Evolutionary conservation across 2,329 filamentous ascomycete genomes (phyloP), one percentile per base, ranked within the genome.

Genomic region (Stemphylium vesicarium): DNA sequence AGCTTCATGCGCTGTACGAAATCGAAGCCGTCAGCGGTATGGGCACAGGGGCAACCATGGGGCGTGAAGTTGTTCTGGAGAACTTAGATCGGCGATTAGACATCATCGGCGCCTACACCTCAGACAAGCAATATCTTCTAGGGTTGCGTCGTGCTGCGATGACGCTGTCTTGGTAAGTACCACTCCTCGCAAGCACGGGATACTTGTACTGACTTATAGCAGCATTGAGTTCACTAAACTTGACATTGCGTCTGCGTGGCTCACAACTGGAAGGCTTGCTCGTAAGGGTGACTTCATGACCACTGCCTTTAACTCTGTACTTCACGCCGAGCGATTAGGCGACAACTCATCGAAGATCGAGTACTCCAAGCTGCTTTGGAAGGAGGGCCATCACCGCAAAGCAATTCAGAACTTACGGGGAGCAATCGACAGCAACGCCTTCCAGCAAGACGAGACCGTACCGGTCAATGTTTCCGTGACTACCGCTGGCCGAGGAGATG

Each of bases 121-220:
- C 88, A 47, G 93, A 99, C 72, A 99, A 99, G 73, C 94, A 97
- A 71, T 98, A 96, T 71, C 78, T 99, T 9, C 81, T 99, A 24
- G 90, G 92, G 1, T 83, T 98, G 36, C 86, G 93, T 52, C 85
- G 95, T 63, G 94, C 95, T 20, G 86, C 89, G 1, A 96, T 99
- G 91, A 87, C 93, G 63, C 75, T 96, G 52, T 86, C 87, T 59
- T 80, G 81, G 87, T 90, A 79, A 68, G 83, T 32, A 26, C 32
- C 2, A 7, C 20, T n/a, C 10, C 26, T 26, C 4, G 16, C 10
- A 2, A 44, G 4, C 8, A 22, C 11, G 7, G 32, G 13, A 45
- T 9, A 22, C 37, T 51, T 9, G 20, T 56, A 10, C 55, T 66
- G 29, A 69, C 43, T 44, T 56, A 42, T 4, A 68, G 48, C 63